Evolutionary conservation across 257 asterid species (phyloP).

Genomic region (Vinca minor): DNA sequence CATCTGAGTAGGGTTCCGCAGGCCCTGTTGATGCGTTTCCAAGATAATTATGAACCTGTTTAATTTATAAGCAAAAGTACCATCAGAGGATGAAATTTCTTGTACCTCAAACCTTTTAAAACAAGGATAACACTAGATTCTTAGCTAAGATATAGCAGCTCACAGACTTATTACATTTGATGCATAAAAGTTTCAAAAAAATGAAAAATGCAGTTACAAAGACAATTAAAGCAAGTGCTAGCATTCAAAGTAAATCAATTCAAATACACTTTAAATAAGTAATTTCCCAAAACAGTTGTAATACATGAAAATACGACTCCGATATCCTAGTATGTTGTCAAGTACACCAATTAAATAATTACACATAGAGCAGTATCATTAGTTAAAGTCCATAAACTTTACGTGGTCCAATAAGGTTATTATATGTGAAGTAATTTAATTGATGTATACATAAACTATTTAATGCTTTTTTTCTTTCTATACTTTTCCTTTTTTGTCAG

Average conservation of each 20-base stretch:
- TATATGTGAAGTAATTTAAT: too few relatives aligned
- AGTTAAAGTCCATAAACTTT: too few relatives aligned
- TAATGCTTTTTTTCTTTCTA: too few relatives aligned
- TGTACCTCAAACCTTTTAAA: neutral
- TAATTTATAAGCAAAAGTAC: slow-evolving; percentile 9
- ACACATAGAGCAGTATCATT: too few relatives aligned
- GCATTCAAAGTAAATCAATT: neutral
- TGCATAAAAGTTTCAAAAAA: neutral
- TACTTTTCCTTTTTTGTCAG: too few relatives aligned
- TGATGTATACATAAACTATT: too few relatives aligned
- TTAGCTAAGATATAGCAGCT: neutral
- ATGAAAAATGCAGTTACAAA: neutral
- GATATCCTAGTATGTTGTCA: too few relatives aligned
- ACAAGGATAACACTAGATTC: neutral
- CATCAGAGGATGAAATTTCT: neutral
- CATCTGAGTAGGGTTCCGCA: slow-evolving; percentile 37
- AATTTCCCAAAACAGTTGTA: neutral
- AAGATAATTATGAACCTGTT: slow-evolving; percentile 38
- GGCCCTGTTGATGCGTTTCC: slow-evolving; percentile 52
- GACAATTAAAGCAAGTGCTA: neutral
- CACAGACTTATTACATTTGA: neutral
- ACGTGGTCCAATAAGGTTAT: too few relatives aligned
- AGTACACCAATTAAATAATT: too few relatives aligned
- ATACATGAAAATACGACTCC: too few relatives aligned
- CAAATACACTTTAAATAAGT: neutral